Base-by-base conservation (phyloP, 2,329 filamentous ascomycete species). In the Xylaria sp. region DNA sequence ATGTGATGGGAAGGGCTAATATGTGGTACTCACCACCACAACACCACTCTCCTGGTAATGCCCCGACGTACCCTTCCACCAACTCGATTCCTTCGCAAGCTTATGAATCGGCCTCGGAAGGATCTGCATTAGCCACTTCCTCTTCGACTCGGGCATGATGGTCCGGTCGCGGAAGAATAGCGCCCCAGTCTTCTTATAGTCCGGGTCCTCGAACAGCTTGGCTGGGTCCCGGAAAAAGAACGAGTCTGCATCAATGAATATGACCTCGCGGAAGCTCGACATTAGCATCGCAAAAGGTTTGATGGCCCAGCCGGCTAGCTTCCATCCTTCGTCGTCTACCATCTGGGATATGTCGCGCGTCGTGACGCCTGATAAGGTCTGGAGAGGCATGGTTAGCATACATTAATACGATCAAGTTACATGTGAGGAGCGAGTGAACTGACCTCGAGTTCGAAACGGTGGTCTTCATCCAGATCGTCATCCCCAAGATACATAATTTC, bases 201-300 rank as follows among this genome's bases (percentile, higher is more conserved):
- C 78, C n/a, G 78, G 77, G 57, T 84, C 81, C 0, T 80, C 79
- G 71, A 84, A 84, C n/a, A 84, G 71, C 3, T 75, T 66, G 60
- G 78, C 80, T 0, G 82, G 83, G 64, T 83, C 80, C 18, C 78
- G 75, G 69, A 85, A 80, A 74, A 84, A 84, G 20, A 82, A 73
- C 7, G 79, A 79, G 67, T 84, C 83, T 0, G 83, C 83, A 66
- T 84, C 83, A 68, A 85, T 82, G 69, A 85, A 82, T 49, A 84
- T 82, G 62, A 80, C 80, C 72, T 85, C 82, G 5, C 82, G 81
- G 75, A 84, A 85, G 36, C 80, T 83, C 1, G 82, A 84, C 67
- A 83, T 73, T 5, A 85, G 74, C 31, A 84, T 83, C 0, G 83
- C 83, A 55, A 82, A 84, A 0, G 83, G 82, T 69, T 85, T 85